Conservation (phyloP, 2,329 filamentous ascomycete species). For the Thelonectria olida region DNA sequence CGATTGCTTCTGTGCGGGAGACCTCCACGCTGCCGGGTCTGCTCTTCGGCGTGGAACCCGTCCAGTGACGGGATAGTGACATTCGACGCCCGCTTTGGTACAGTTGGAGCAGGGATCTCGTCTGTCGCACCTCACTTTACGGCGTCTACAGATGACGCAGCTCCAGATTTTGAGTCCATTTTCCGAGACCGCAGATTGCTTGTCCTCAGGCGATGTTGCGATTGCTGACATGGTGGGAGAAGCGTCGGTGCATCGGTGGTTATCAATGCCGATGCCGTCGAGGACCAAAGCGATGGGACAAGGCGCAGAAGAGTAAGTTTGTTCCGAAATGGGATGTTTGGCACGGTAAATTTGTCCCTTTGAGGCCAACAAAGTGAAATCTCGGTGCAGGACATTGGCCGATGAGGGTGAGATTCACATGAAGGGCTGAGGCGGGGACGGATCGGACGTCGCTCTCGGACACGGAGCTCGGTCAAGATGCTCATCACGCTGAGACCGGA, state of each 20-base stretch:
- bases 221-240: conserved; percentile 12
- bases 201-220: conserved; percentile 1
- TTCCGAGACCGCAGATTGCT: conserved; percentile 16
- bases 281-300: not conserved
- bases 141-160: conserved; percentile 44
- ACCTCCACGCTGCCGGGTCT: conserved; percentile 24
- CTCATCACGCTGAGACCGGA: conserved; percentile 6
- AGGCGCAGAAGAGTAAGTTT: not conserved
- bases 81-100: conserved; percentile 37
- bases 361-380: not conserved
- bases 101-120: conserved; percentile 43
- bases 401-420: not conserved
- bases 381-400: conserved; percentile 3
- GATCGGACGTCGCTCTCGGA: conserved; percentile 34
- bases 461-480: conserved; percentile 43
- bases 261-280: conserved; percentile 14
- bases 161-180: conserved; percentile 43
- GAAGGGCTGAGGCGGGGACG: not conserved
- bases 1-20: conserved; percentile 41
- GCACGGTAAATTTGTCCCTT: not conserved
- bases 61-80: conserved; percentile 44
- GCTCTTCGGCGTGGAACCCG: conserved; percentile 40
- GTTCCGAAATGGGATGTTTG: not conserved
- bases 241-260: conserved; percentile 20
- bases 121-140: conserved; percentile 44